A percentile compares a stretch with the other conserved stretches of the same genome.
phyloP scores from a whole-genome alignment of 805 yeast genomes.

The Candida argentea region DNA sequence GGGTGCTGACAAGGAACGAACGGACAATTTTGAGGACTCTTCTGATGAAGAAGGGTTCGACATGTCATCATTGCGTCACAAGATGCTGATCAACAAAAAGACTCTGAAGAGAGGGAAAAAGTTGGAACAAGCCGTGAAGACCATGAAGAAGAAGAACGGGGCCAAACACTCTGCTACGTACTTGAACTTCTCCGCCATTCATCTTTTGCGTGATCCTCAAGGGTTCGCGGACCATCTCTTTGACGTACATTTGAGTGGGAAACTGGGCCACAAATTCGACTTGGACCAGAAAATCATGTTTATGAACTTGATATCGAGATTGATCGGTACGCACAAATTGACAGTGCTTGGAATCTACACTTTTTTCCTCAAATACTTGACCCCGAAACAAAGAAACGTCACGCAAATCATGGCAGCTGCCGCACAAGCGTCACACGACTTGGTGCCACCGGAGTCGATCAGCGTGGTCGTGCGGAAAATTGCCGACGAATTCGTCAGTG shows the following conservation, averaged over 20 bases:
- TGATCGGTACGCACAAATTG: slow-evolving; percentile 91
- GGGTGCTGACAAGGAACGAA: slow-evolving; percentile 92
- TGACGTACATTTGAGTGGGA: slow-evolving; percentile 59
- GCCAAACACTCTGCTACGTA: slow-evolving; percentile 53
- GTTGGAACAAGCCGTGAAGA: slow-evolving; percentile 62
- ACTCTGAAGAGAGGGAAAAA: slow-evolving; percentile 71
- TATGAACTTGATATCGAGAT: slow-evolving; percentile 77
- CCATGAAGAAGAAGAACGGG: slow-evolving; percentile 50
- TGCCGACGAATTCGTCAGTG: slow-evolving; percentile 96
- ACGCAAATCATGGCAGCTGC: slow-evolving; percentile 95
- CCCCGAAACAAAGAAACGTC: slow-evolving; percentile 90
- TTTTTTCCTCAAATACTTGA: slow-evolving; percentile 76
- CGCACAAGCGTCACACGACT: slow-evolving; percentile 94
- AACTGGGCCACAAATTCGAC: slow-evolving; percentile 59
- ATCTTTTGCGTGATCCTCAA: slow-evolving; percentile 91
- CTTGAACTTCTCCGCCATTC: slow-evolving; percentile 90
- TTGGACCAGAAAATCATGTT: slow-evolving; percentile 84
- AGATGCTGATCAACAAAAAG: slow-evolving; percentile 75
- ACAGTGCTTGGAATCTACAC: slow-evolving; percentile 86
- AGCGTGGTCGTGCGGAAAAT: slow-evolving; percentile 75
- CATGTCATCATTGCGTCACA: slow-evolving; percentile 65
- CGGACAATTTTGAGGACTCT: slow-evolving; percentile 68
- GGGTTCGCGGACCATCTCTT: slow-evolving; percentile 88
- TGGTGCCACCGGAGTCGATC: slow-evolving; percentile 93
- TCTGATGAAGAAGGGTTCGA: slow-evolving; percentile 68